phyloP scores from a whole-genome alignment of 352 stramenopile genomes.

The Pythium angustatum region DNA sequence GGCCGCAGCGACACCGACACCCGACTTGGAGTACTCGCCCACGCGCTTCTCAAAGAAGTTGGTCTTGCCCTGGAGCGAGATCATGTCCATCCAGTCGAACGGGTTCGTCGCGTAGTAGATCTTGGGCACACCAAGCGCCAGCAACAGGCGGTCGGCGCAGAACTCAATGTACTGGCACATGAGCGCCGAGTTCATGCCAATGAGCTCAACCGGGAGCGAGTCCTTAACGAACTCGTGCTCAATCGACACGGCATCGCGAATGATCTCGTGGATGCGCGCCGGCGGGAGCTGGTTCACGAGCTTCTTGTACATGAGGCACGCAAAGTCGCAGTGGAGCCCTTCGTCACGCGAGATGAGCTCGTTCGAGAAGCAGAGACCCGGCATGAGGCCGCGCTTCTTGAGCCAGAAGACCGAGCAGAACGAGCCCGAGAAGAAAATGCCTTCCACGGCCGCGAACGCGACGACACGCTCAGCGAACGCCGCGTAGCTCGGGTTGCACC shows the following conservation, averaged over 20 bases:
- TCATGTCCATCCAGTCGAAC: constrained; percentile 99
- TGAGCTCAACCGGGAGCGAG: constrained; percentile 97
- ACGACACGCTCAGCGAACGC: constrained; percentile 97
- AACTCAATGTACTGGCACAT: constrained; percentile 99
- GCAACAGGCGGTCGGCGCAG: constrained; percentile 95
- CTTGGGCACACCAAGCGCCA: constrained; percentile 91
- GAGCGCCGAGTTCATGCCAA: constrained; percentile 98
- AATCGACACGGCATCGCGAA: constrained; percentile 95
- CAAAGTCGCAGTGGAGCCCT: constrained; percentile 99
- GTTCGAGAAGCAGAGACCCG: constrained; percentile 98
- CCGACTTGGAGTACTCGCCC: constrained; percentile 98
- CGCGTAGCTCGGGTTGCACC: constrained; percentile 92
- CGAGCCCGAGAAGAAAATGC: constrained; percentile 98
- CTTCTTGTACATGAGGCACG: constrained; percentile 98
- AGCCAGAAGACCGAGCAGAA: constrained; percentile 99
- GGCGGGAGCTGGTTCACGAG: constrained; percentile 96
- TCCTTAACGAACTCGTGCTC: constrained; percentile 98
- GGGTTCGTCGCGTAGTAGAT: constrained; percentile 95
- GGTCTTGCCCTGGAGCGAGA: constrained; percentile 97
- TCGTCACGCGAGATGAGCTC: constrained; percentile 99
- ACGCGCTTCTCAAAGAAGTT: constrained; percentile 99
- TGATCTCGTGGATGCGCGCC: constrained; percentile 93
- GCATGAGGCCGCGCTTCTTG: constrained; percentile 99
- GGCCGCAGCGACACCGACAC: constrained; percentile 89
- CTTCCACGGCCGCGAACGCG: constrained; percentile 97